A percentile compares a stretch with the other conserved stretches of the same genome.
phyloP scores from a whole-genome alignment of 2,329 filamentous ascomycete species.

The Thielaviopsis punctulata region DNA sequence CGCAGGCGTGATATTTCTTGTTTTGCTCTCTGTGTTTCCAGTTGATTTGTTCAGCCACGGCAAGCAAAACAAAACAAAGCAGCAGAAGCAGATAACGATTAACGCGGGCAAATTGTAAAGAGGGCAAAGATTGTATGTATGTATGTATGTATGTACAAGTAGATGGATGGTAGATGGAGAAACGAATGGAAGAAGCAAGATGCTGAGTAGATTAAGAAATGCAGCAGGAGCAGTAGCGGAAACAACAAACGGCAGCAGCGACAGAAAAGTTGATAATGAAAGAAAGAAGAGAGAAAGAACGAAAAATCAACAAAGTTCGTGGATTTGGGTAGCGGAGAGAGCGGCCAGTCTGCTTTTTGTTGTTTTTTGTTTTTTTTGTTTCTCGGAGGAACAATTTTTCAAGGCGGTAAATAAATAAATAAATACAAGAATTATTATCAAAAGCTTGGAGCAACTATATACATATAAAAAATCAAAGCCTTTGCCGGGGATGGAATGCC shows the following conservation, averaged over 20 bases:
- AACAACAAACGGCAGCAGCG: background rate
- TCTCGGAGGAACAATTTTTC: background rate
- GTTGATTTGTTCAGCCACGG: too few relatives aligned
- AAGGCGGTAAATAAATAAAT: background rate
- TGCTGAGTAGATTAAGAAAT: too few relatives aligned
- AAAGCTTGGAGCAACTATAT: background rate
- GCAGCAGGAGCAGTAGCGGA: too few relatives aligned
- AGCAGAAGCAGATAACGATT: too few relatives aligned
- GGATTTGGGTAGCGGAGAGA: background rate
- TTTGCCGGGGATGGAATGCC: slow-evolving; percentile 14
- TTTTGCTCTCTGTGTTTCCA: background rate
- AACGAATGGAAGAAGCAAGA: too few relatives aligned
- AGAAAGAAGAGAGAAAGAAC: slow-evolving; percentile 7
- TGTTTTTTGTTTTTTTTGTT: background rate
- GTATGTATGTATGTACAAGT: too few relatives aligned
- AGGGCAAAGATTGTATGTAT: too few relatives aligned
- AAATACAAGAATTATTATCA: slow-evolving; percentile 2
- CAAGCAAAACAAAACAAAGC: too few relatives aligned
- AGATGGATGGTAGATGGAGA: too few relatives aligned
- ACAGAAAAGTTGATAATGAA: slow-evolving; percentile 8
- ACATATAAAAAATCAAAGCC: slow-evolving; percentile 1
- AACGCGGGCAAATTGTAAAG: too few relatives aligned
- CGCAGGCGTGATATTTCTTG: background rate
- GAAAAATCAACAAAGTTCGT: slow-evolving; percentile 10
- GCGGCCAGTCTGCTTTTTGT: background rate